Conservation (phyloP, 371 early-diverging fungal genomes). For the Sporodiniella umbellata region DNA sequence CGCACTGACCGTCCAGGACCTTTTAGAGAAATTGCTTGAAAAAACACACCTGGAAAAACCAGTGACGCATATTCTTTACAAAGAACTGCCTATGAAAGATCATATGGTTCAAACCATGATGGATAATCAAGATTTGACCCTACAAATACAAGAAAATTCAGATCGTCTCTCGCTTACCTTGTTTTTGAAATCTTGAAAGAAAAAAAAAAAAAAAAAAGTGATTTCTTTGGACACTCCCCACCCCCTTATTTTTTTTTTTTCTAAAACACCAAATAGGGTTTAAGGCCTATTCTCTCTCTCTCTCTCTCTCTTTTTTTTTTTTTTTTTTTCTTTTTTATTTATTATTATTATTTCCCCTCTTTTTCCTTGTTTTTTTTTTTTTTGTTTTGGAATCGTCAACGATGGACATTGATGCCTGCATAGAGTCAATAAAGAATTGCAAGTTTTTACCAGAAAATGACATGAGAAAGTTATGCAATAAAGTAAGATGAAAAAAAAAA, state of each 20-base stretch:
- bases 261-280: background rate
- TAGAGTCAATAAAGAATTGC: slow-evolving; percentile 69
- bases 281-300: background rate
- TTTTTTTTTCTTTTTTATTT: slow-evolving; percentile 2
- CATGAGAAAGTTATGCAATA: slow-evolving; percentile 95
- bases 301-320: background rate
- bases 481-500: slow-evolving; percentile 40
- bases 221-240: background rate
- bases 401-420: slow-evolving; percentile 60
- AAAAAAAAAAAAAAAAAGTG: background rate
- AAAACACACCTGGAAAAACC: slow-evolving; percentile 36
- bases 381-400: background rate
- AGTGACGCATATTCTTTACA: slow-evolving; percentile 9
- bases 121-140: slow-evolving; percentile 51
- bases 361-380: slow-evolving; percentile 1
- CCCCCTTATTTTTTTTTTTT: background rate
- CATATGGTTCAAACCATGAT: slow-evolving; percentile 50
- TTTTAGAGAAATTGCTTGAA: slow-evolving; percentile 33
- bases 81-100: too few relatives aligned
- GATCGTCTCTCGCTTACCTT: slow-evolving; percentile 11
- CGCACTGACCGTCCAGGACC: slow-evolving; percentile 41
- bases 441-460: slow-evolving; percentile 90
- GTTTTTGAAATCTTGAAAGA: slow-evolving; percentile 6
- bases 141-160: slow-evolving; percentile 44
- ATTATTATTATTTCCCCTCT: background rate